Base-by-base conservation (phyloP, 306 rosid genomes). In the Rubus idaeus region DNA sequence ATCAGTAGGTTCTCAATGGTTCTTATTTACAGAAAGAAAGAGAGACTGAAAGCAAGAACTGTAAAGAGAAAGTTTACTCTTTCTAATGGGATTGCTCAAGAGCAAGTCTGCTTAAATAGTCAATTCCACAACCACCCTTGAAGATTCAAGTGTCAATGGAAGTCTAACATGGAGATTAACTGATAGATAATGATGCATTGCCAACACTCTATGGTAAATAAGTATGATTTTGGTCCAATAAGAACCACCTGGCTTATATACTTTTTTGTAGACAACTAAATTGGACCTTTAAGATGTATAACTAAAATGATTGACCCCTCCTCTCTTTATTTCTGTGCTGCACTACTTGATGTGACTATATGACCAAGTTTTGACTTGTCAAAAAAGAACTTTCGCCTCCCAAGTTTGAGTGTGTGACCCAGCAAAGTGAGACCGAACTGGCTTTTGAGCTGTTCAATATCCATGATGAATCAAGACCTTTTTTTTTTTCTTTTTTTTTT, bases 391-490 rank as follows among this genome's bases (percentile, higher is more conserved):
- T 68, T 80, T 60, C 47, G 57, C 66, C 75, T 79, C 56, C 66
- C 23, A 26, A 70, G 67, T 74, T 68, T 83, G 81, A 80, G 18
- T 63, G 67, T 74, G 73, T 83, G 81, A 80, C 76, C 84, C 80
- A 53, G 70, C 23, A 75, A 73, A 77, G 70, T 61, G 75, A 73
- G 30, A 63, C 74, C 69, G 61, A 77, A 77, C 45, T 44, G 58
- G 61, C 83, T 86, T 80, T 86, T 83, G 83, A 85, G 85, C 85
- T 86, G 83, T 78, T 86, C 70, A 40, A 21, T 55, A 44, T 75
- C 64, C 70, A 51, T 51, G 13, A 80, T 67, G 23, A 6, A 30
- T 37, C 10, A 74, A 56, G 53, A 58, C 47, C n/a, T n/a, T n/a
- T n/a, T n/a, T n/a, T n/a, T n/a, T n/a, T n/a, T n/a, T n/a, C n/a